Evolutionary conservation across 441 rosid species (phyloP), one percentile per base, ranked within the genome.

Genomic region (Melastoma candidum): DNA sequence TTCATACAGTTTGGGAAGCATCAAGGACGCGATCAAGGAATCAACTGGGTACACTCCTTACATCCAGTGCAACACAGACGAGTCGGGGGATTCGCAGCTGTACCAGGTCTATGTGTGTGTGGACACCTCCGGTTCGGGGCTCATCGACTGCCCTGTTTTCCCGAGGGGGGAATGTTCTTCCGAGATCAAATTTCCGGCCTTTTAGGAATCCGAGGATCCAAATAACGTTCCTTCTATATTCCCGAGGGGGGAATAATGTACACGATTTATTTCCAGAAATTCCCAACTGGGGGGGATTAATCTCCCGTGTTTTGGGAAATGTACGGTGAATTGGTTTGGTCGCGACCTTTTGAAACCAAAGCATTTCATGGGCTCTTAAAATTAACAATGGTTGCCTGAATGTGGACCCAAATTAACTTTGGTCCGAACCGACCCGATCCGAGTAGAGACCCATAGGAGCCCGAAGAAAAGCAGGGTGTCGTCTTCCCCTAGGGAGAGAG

Each of bases 81-180:
- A 54, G 1, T 66, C 76, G 1, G 73, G 55, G 0, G 74, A 83
- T 51, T 75, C 69, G 57, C 97, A 90, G 59, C 65, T 90, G 39
- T 79, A 53, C 59, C 87, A 84, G 67, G 66, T 90, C 14, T 90
- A 72, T 29, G 8, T 81, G 36, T 90, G 97, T 32, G 90, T 77
- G 2, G 92, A 87, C 60, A 80, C 80, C 44, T 78, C 90, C 2
- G 97, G 70, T 2, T 63, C 82, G 1, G 77, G 81, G 13, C 63
- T 87, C 54, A 74, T 90, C 5, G 61, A 87, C 44, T 90, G 97
- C 9, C 95, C 96, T 3, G 54, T 76, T 29, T 61, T 61, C 11
- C 95, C 83, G 0, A 74, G 3, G 45, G 62, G 71, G 2, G 69
- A 63, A 61, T 90, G 95, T 68, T 71, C 70, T 29, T 57, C 71